phyloP scores from a whole-genome alignment of 768 basidiomycete genomes.

The Royoungia palumana region DNA sequence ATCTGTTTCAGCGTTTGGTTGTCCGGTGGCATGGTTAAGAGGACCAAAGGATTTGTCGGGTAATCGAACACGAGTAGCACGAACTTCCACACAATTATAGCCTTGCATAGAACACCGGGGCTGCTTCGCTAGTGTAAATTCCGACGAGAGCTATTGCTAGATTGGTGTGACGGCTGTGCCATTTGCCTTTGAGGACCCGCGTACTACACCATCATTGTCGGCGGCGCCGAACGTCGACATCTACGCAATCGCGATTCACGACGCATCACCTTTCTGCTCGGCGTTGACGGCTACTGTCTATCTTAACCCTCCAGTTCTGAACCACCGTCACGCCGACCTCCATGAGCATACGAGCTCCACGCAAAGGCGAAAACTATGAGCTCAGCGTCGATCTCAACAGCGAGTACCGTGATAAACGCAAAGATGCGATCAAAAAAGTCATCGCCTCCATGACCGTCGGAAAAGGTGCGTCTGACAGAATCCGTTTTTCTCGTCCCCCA shows the following conservation, averaged over 20 bases:
- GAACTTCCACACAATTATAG: no score
- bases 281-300: not conserved
- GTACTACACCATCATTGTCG: not conserved
- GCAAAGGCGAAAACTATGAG: slow-evolving; percentile 95
- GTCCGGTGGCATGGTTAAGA: no score
- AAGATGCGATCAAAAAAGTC: slow-evolving; percentile 97
- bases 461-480: slow-evolving; percentile 61
- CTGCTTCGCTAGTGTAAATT: no score
- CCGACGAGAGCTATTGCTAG: no score
- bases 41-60: no score
- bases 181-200: no score
- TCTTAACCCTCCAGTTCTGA: not conserved
- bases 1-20: no score
- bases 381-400: slow-evolving; percentile 96
- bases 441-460: slow-evolving; percentile 99
- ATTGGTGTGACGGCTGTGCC: no score
- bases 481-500: slow-evolving; percentile 1
- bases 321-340: slow-evolving; percentile 10
- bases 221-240: not conserved
- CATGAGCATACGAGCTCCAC: slow-evolving; percentile 52
- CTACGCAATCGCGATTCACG: not conserved
- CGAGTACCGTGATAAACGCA: slow-evolving; percentile 91
- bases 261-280: not conserved
- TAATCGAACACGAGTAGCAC: no score
- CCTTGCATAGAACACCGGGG: no score